Percentiles rank a stretch among this genome's conserved stretches.
Evolutionary conservation across 1,284 basidiomycete species (phyloP).

Genomic region (Sporisorium sorghi): DNA sequence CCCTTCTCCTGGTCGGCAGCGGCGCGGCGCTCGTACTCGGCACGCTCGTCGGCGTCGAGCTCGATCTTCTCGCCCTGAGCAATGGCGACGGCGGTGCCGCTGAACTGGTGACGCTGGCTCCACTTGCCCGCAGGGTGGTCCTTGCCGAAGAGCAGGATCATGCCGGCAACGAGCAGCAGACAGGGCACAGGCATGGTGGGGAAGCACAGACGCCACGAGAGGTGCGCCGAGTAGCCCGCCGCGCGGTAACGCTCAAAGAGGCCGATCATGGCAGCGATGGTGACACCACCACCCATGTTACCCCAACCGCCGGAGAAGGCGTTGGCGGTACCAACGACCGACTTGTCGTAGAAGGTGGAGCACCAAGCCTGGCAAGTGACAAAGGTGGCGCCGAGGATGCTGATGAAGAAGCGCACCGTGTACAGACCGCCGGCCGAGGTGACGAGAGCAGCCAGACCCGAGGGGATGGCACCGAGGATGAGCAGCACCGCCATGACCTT

Average conservation of each 20-base stretch:
- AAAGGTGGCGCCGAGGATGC: constrained; percentile 75
- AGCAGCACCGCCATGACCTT: constrained; percentile 76
- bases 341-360: constrained; percentile 76
- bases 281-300: constrained; percentile 73
- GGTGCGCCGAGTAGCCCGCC: constrained; percentile 71
- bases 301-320: constrained; percentile 70
- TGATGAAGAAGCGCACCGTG: constrained; percentile 73
- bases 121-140: constrained; percentile 77
- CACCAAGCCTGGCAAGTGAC: constrained; percentile 76
- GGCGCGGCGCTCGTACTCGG: constrained; percentile 56
- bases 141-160: constrained; percentile 74
- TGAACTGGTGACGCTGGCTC: constrained; percentile 73
- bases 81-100: constrained; percentile 70
- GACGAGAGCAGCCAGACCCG: constrained; percentile 75
- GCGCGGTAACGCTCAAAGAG: constrained; percentile 72
- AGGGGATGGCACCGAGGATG: constrained; percentile 76
- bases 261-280: constrained; percentile 74
- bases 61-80: constrained; percentile 65
- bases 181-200: constrained; percentile 75
- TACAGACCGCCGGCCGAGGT: constrained; percentile 73
- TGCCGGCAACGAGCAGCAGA: constrained; percentile 72
- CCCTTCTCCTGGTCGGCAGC: constrained; percentile 47
- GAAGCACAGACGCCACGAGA: constrained; percentile 76
- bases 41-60: constrained; percentile 66
- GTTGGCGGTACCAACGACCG: constrained; percentile 73